A percentile compares a stretch with the other conserved stretches of the same genome.
Evolutionary conservation across 306 rosid genomes (phyloP).

Genomic region (Medicago arabica): DNA sequence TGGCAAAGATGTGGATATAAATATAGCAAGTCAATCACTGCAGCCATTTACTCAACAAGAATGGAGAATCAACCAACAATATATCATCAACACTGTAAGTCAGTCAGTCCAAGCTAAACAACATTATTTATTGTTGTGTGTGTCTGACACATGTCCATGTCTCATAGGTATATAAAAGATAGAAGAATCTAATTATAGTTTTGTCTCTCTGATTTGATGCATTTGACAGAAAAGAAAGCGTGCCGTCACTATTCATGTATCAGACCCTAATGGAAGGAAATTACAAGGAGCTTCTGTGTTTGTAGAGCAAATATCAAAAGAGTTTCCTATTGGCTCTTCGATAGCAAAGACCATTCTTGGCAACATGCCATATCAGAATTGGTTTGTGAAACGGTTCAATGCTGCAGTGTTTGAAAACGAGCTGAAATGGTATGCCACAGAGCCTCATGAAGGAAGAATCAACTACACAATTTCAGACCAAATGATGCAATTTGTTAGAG

Average conservation of each 20-base stretch:
- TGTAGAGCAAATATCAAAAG: constrained; percentile 69
- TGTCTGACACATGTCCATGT: neutral
- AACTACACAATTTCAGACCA: constrained; percentile 71
- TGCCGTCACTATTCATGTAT: constrained; percentile 74
- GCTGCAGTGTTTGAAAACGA: constrained; percentile 92
- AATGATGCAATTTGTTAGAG: constrained; percentile 72
- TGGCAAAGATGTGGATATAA: constrained; percentile 48
- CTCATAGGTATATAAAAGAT: neutral
- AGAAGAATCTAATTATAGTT: neutral
- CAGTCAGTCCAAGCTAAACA: neutral
- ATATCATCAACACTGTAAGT: constrained; percentile 69
- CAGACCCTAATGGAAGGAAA: constrained; percentile 61
- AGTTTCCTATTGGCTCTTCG: constrained; percentile 92
- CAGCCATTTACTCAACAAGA: constrained; percentile 76
- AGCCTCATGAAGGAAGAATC: constrained; percentile 69
- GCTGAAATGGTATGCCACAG: constrained; percentile 95
- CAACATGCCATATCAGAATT: constrained; percentile 81
- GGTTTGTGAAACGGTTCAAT: constrained; percentile 86
- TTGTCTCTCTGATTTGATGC: neutral
- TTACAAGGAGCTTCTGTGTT: constrained; percentile 61
- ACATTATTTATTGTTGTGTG: too few relatives aligned
- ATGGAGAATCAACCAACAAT: constrained; percentile 78
- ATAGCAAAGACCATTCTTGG: constrained; percentile 81
- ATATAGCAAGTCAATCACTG: constrained; percentile 65
- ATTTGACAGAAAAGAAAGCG: constrained; percentile 73